These are phyloP conservation scores for Cystobasidium tubakii DNA, from an alignment of 768 basidiomycete genomes.

Conservation along the genomic window DNA sequence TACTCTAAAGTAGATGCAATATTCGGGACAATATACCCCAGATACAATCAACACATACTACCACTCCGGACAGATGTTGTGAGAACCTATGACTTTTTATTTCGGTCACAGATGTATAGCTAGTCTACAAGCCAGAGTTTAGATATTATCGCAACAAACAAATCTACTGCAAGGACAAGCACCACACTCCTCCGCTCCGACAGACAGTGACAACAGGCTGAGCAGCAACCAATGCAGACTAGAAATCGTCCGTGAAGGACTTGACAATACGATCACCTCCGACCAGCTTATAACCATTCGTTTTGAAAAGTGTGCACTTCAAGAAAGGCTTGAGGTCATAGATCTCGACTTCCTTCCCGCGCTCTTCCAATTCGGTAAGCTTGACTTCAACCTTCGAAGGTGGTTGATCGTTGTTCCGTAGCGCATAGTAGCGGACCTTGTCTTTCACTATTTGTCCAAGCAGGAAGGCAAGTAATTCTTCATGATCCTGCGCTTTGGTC, in stretches of 20 bases:
- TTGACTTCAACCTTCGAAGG: constrained; percentile 72
- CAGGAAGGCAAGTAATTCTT: constrained; percentile 88
- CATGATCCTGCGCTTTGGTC: constrained; percentile 89
- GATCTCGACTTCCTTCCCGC: constrained; percentile 94
- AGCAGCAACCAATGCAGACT: neutral
- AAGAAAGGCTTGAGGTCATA: constrained; percentile 83
- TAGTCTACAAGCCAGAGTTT: constrained; percentile 6
- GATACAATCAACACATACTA: too few relatives aligned
- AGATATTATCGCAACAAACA: neutral
- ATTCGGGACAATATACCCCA: neutral
- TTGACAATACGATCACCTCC: constrained; percentile 36
- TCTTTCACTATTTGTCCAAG: constrained; percentile 82
- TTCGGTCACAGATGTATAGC: neutral
- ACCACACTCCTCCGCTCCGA: neutral
- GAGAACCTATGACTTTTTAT: too few relatives aligned
- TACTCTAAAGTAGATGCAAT: constrained; percentile 18
- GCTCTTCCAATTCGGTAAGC: constrained; percentile 73
- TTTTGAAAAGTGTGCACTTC: constrained; percentile 69
- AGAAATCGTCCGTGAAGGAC: constrained; percentile 21
- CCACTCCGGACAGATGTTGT: too few relatives aligned
- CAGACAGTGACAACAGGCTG: neutral
- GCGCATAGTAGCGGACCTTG: constrained; percentile 67
- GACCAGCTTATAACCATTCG: constrained; percentile 76
- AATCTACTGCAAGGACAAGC: neutral
- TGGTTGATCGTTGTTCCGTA: constrained; percentile 63